Conservation (phyloP, 129 eudicot species). For the Artemisia tridentata region DNA sequence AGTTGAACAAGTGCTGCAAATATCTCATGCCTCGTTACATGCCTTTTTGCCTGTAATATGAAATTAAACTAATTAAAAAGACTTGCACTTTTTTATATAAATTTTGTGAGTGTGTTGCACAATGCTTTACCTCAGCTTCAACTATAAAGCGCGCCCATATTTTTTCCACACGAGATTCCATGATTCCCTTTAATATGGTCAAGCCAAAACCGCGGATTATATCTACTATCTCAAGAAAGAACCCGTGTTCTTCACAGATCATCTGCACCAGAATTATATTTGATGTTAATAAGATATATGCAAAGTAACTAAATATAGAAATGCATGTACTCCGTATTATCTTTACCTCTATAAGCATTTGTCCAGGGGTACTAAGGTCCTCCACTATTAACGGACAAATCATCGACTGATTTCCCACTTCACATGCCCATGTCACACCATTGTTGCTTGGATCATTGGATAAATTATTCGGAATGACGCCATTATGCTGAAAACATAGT, state of each 20-base stretch:
- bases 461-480: constrained; percentile 32
- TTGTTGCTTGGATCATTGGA: constrained; percentile 37
- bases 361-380: constrained; percentile 76
- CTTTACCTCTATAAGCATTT: constrained; percentile 85
- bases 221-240: constrained; percentile 85
- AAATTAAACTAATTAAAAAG: constrained; percentile 2
- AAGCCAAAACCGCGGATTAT: constrained; percentile 81
- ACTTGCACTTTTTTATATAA: background rate
- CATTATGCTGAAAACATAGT: constrained; percentile 22
- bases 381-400: constrained; percentile 77
- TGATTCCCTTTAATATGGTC: constrained; percentile 75
- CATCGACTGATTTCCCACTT: constrained; percentile 60
- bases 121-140: constrained; percentile 62
- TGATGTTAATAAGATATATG: constrained; percentile 1
- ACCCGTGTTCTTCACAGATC: constrained; percentile 86
- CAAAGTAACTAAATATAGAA: background rate
- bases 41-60: constrained; percentile 53
- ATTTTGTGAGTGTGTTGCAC: background rate
- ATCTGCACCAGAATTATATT: constrained; percentile 49
- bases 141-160: constrained; percentile 83
- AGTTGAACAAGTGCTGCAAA: constrained; percentile 81
- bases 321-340: background rate
- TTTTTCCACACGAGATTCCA: constrained; percentile 68
- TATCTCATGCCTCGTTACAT: constrained; percentile 72
- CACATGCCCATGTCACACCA: constrained; percentile 91